phyloP scores from a whole-genome alignment of 1,284 basidiomycete species.

The Pulchroboletus neoregius region DNA sequence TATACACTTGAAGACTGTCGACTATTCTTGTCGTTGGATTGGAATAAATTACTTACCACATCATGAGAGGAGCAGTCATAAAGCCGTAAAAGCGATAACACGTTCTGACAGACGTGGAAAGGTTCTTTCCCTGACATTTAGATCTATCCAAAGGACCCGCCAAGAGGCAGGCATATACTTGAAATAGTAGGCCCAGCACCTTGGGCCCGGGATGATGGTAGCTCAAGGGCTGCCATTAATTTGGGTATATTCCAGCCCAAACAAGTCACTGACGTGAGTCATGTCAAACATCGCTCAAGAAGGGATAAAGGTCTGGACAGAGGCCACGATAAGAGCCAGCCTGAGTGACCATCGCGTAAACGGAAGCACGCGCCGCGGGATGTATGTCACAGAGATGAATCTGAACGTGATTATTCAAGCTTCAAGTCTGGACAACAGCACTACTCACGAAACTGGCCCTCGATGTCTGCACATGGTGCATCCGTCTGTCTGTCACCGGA shows the following conservation, averaged over 20 bases:
- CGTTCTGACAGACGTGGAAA: constrained; percentile 1
- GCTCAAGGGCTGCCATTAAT: background rate
- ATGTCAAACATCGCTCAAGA: background rate
- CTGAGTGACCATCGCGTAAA: too few relatives aligned
- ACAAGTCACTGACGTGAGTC: background rate
- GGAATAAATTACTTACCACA: background rate
- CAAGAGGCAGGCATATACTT: background rate
- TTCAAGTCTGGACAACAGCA: background rate
- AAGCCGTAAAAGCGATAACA: background rate
- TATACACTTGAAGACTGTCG: background rate
- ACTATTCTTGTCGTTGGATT: background rate
- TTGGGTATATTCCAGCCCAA: background rate
- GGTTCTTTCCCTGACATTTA: background rate
- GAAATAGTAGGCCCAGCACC: background rate
- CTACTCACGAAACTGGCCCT: background rate
- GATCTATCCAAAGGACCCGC: background rate
- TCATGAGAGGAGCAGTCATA: background rate
- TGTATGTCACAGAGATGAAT: background rate
- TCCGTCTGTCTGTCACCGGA: background rate
- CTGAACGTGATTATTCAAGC: background rate
- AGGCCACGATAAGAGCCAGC: background rate
- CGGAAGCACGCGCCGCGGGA: background rate
- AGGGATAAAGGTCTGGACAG: background rate
- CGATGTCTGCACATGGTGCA: background rate
- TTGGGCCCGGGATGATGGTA: background rate